Evolutionary conservation across 2,329 filamentous ascomycete species (phyloP).

Genomic region (Arthrinium puccinioides): DNA sequence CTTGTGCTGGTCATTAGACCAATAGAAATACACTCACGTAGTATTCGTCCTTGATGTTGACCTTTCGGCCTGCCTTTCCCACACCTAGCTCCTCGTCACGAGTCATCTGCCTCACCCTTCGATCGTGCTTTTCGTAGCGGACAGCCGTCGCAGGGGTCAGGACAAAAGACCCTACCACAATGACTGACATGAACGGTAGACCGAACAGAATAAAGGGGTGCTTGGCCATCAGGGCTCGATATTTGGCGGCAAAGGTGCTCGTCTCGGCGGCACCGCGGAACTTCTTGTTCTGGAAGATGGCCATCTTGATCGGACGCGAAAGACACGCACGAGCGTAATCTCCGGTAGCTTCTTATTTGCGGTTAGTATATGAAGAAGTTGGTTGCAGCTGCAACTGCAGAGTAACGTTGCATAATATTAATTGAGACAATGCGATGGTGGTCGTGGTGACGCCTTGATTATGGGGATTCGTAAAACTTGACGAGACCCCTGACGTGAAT

Average conservation of each 20-base stretch:
- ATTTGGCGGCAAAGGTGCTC: conserved; percentile 64
- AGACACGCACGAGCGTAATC: no score
- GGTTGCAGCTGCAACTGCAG: no score
- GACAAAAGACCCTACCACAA: conserved; percentile 88
- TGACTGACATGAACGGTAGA: conserved; percentile 82
- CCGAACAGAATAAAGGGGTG: conserved; percentile 92
- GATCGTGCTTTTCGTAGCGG: conserved; percentile 87
- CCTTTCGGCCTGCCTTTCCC: conserved; percentile 60
- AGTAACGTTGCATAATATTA: no score
- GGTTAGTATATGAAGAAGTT: no score
- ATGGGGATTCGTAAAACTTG: no score
- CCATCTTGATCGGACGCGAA: no score
- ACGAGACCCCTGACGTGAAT: no score
- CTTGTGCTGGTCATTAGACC: conserved; percentile 8
- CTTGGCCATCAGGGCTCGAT: conserved; percentile 66
- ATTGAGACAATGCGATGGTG: no score
- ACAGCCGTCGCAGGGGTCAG: conserved; percentile 90
- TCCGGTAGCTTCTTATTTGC: no score
- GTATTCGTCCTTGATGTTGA: conserved; percentile 80
- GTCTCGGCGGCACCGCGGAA: conserved; percentile 61
- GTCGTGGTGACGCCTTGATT: no score
- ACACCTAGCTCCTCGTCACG: conserved; percentile 83
- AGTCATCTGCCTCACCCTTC: conserved; percentile 77
- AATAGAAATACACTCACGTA: conserved; percentile 53
- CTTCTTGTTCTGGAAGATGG: conserved; percentile 60